Evolutionary conservation across 306 rosid genomes (phyloP).

Genomic region (Rosa chinensis): DNA sequence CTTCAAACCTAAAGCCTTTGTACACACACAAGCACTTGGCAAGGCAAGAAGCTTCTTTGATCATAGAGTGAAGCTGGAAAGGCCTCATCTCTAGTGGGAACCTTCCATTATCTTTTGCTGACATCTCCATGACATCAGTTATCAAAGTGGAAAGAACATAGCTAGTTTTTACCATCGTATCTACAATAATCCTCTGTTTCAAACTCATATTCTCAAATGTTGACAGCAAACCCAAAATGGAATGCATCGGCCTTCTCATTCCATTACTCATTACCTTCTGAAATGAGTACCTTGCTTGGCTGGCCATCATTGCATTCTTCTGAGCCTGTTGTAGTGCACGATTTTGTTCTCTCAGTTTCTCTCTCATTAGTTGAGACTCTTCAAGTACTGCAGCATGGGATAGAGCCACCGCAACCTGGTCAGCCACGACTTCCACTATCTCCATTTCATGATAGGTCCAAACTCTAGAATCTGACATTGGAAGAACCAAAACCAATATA

Average conservation of each 20-base stretch:
- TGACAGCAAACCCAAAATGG: constrained; percentile 64
- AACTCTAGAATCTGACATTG: constrained; percentile 38
- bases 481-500: constrained; percentile 71
- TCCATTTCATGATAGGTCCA: constrained; percentile 68
- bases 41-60: constrained; percentile 69
- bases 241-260: constrained; percentile 81
- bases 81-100: constrained; percentile 57
- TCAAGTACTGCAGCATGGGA: constrained; percentile 87
- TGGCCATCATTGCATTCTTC: constrained; percentile 76
- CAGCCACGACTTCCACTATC: constrained; percentile 83
- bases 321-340: constrained; percentile 63
- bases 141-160: constrained; percentile 66
- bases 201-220: constrained; percentile 42
- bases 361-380: constrained; percentile 84
- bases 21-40: constrained; percentile 69
- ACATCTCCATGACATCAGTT: constrained; percentile 68
- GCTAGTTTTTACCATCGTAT: constrained; percentile 71
- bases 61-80: constrained; percentile 60
- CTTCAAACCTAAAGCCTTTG: constrained; percentile 55
- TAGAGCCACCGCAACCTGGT: constrained; percentile 85
- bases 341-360: constrained; percentile 71
- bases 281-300: constrained; percentile 72
- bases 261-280: constrained; percentile 83
- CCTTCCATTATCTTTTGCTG: constrained; percentile 51
- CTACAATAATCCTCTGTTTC: constrained; percentile 54